Evolutionary conservation across 352 stramenopile species (phyloP).

Genomic region (Phytophthora pini): DNA sequence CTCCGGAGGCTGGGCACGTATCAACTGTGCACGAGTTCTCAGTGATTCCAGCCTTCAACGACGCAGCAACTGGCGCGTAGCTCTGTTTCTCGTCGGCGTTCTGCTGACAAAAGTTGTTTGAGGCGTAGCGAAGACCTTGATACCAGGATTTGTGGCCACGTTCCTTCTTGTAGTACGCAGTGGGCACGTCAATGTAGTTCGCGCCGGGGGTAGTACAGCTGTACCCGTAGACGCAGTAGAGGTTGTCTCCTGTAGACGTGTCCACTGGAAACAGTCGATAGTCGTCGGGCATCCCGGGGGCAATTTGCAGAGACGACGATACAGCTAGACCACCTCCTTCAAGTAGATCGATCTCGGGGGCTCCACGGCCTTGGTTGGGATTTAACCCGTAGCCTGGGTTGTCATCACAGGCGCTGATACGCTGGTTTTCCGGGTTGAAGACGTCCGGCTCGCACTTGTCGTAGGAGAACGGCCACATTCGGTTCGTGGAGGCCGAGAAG

Average conservation of each 20-base stretch:
- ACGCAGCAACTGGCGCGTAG: conserved; percentile 28
- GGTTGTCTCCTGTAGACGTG: conserved; percentile 14
- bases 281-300: conserved; percentile 54
- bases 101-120: conserved; percentile 44
- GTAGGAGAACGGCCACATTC: conserved; percentile 95
- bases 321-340: conserved; percentile 73
- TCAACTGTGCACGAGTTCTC: conserved; percentile 33
- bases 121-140: conserved; percentile 45
- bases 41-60: conserved; percentile 35
- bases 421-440: conserved; percentile 41
- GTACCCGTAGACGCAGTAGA: conserved; percentile 42
- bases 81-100: conserved; percentile 23
- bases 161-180: conserved; percentile 27
- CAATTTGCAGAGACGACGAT: conserved; percentile 88
- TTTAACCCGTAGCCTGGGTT: conserved; percentile 92
- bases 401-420: conserved; percentile 86
- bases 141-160: conserved; percentile 50
- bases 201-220: conserved; percentile 32
- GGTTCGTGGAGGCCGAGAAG: conserved; percentile 89
- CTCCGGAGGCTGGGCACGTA: conserved; percentile 39
- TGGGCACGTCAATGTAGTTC: conserved; percentile 46
- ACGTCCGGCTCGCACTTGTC: conserved; percentile 76
- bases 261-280: conserved; percentile 38
- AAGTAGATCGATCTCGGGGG: conserved; percentile 93
- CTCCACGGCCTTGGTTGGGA: conserved; percentile 80